Evolutionary conservation across 2,329 filamentous ascomycete genomes (phyloP), one percentile per base, ranked within the genome.

Genomic region (Westerdykella aurantiaca): DNA sequence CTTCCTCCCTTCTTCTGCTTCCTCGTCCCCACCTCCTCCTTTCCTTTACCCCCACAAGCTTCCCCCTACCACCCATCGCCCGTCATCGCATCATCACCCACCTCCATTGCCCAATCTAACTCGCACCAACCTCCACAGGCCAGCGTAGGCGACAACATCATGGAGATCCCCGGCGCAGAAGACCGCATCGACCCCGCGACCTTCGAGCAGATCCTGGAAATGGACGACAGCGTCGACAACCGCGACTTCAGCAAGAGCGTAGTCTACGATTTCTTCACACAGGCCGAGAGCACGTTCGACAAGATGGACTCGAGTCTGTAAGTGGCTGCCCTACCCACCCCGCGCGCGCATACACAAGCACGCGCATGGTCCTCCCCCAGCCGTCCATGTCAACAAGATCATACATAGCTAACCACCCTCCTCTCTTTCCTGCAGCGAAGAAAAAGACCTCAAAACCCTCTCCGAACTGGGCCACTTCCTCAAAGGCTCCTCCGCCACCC

Each of bases 201-300:
- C 44, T 98, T 98, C 60, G 82, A 84, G 58, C 93, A 97, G 74
- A 97, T 98, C 66, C 80, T 97, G 50, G 93, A 97, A 70, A 96
- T 98, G 91, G 93, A 98, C 67, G 93, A 97, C 52, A 86, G 87
- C 52, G 85, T 87, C 54, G 80, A 83, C 10, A 86, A 91, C 51
- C 79, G 83, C 57, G 88, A 95, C 39, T 97, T 97, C 75, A 94
- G 86, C 71, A 80, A 77, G 58, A 84, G 85, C 48, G 90, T 98
- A 53, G 90, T 97, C 39, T 85, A 82, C 63, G 88, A 88, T 49
- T 98, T 95, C 74, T 95, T 97, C 56, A 83, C 88, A 14, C 93
- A 98, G 72, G 91, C 89, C 31, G 80, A 89, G 55, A 78, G 80
- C 55, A 97, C 91, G 0, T 96, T 97, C 67, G 71, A 71, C 14